Base-by-base conservation (phyloP, 805 yeast genomes). In the Monosporozyma servazzii region DNA sequence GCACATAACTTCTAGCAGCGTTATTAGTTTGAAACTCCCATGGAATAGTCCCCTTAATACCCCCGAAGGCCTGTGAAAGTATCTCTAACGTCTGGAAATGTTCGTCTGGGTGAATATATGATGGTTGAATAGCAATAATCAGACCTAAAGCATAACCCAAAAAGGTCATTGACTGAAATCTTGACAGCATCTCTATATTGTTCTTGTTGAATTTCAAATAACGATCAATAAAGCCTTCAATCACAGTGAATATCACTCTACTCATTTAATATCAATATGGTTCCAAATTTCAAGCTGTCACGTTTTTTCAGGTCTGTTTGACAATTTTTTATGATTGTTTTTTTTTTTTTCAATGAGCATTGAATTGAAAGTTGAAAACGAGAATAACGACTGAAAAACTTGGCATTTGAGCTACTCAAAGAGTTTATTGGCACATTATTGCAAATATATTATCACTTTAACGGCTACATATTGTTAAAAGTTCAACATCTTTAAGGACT, bases 21-120 rank as follows among this genome's bases (percentile, higher is more conserved):
- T 61, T 59, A 1, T 66, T 71, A 1, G 68, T 49, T 5, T 68
- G 59, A 67, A 87, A 93, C 64, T 91, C 99, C 99, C 99, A 91
- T 0, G 97, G 90, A 0, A 75, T 59, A 13, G 73, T 71, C 8
- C 62, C 59, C 8, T 49, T 49, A 2, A 47, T 47, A 3, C 53
- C 51, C 11, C 49, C 47, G n/a, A 56, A 48, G 27, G 47, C 40
- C 3, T 44, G 48, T 8, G 55, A 53, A 23, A 91, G 61, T 0
- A 85, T 84, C 64, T 89, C 95, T 47, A 95, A 77, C n/a, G 83
- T 79, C 65, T 95, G 99, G 65, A 88, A 87, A 65, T 90, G 96
- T 70, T 93, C 99, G 72, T 93, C 99, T 0, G 99, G 99, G 58
- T 95, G 99, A 47, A 93, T 82, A 63, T 95, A 93, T 0, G 96